Evolutionary conservation across 2,329 filamentous ascomycete genomes (phyloP).

Genomic region (Berkeleyomyces basicola): DNA sequence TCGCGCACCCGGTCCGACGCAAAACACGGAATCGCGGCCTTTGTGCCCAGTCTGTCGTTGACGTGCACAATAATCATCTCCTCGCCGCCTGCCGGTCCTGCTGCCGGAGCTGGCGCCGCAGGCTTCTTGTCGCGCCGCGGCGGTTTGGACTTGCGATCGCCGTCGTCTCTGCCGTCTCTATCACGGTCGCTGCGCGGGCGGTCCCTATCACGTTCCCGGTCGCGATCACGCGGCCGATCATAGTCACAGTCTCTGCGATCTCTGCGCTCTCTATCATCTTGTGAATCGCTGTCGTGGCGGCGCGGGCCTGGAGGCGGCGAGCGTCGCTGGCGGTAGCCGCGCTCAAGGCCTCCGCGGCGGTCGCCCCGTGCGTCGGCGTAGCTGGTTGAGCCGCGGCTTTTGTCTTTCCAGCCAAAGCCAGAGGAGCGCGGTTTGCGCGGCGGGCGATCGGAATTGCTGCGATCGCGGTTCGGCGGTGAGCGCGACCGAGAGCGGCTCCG

Average conservation of each 20-base stretch:
- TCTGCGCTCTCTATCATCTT: neutral
- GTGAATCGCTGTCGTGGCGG: neutral
- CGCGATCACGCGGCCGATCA: conserved; percentile 16
- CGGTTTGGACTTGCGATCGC: neutral
- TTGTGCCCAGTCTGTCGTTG: conserved; percentile 93
- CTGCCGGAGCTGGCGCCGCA: conserved; percentile 16
- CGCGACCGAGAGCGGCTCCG: neutral
- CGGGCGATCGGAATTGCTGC: conserved; percentile 26
- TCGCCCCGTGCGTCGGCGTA: conserved; percentile 23
- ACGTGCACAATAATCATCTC: conserved; percentile 90
- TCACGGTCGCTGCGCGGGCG: conserved; percentile 18
- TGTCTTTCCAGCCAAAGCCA: conserved; percentile 39
- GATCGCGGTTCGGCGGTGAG: conserved; percentile 24
- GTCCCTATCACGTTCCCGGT: conserved; percentile 16
- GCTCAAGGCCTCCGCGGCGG: conserved; percentile 24
- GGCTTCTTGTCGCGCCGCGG: conserved; percentile 20
- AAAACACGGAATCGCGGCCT: conserved; percentile 79
- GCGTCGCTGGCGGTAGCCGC: conserved; percentile 15
- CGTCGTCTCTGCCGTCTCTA: conserved; percentile 18
- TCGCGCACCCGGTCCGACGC: conserved; percentile 68
- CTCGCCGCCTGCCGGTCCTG: conserved; percentile 29
- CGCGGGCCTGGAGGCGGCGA: conserved; percentile 1
- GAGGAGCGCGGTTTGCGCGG: conserved; percentile 17
- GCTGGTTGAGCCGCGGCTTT: conserved; percentile 26
- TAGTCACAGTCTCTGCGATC: conserved; percentile 19